These are phyloP conservation scores for Neopestalotiopsis rosae DNA, from an alignment of 2,329 filamentous ascomycete genomes.

Conservation along the genomic window DNA sequence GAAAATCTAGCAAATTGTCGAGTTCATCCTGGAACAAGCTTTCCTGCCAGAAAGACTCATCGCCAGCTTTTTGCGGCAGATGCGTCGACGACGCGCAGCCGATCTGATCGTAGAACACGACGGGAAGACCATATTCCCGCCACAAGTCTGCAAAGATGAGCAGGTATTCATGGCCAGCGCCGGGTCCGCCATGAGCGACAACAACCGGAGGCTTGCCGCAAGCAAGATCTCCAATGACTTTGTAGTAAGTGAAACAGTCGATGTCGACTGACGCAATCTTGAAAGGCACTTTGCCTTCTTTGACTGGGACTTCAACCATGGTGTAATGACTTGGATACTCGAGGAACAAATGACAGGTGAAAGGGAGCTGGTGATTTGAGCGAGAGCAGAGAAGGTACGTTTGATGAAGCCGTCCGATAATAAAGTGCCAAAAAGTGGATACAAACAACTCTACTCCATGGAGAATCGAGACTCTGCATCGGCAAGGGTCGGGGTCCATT, in stretches of 20 bases:
- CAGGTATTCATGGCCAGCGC: background rate
- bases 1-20: background rate
- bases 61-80: background rate
- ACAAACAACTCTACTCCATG: too few relatives aligned
- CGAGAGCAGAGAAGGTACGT: too few relatives aligned
- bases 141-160: background rate
- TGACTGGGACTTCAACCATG: too few relatives aligned
- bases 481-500: too few relatives aligned
- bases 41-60: background rate
- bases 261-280: background rate
- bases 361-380: too few relatives aligned
- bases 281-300: background rate
- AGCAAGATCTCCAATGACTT: background rate
- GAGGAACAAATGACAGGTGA: too few relatives aligned
- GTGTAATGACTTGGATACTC: too few relatives aligned
- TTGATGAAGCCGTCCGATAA: too few relatives aligned
- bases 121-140: background rate
- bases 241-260: background rate
- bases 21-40: background rate
- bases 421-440: too few relatives aligned
- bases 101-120: background rate
- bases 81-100: background rate
- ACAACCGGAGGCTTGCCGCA: background rate
- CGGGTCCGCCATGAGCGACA: background rate
- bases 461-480: too few relatives aligned